Percentiles rank a stretch among this genome's conserved stretches.
Evolutionary conservation across 306 rosid species (phyloP).

Genomic region (peach (Prunus persica)): Prunus_persica_NCBIv2 NC_034012.1:11049001-11049500

Average conservation of each 20-base stretch:
- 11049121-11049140: slow-evolving; percentile 84
- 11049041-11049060: slow-evolving; percentile 59
- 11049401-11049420: not conserved
- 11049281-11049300: not conserved
- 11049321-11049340: not conserved
- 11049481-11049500: not conserved
- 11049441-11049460: not conserved
- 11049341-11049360: not conserved
- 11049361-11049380: not conserved
- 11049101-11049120: slow-evolving; percentile 74
- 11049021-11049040: slow-evolving; percentile 48
- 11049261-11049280: not conserved
- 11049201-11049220: slow-evolving; percentile 65
- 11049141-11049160: slow-evolving; percentile 78
- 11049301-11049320: not conserved
- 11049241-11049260: slow-evolving; percentile 57
- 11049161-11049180: slow-evolving; percentile 70
- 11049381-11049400: not conserved
- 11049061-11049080: slow-evolving; percentile 90
- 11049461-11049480: not conserved
- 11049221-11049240: slow-evolving; percentile 41
- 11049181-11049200: slow-evolving; percentile 75
- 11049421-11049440: not conserved
- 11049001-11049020: slow-evolving; percentile 33
- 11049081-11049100: slow-evolving; percentile 82